Base-by-base conservation (phyloP, 2,329 filamentous ascomycete genomes). In the Blastomyces silverae region DNA sequence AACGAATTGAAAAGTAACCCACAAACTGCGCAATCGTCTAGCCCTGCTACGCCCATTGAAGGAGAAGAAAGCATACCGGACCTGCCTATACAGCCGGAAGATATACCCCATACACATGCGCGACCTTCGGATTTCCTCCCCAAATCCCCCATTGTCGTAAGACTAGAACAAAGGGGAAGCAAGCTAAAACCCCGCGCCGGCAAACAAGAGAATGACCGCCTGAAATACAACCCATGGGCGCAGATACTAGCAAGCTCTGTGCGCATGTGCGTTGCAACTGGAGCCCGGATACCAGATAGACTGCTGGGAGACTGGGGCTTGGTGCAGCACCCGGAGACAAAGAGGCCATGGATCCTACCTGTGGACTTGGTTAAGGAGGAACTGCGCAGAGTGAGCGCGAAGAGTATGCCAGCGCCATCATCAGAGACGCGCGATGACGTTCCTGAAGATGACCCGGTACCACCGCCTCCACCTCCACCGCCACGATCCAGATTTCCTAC, bases 191-290 rank as follows among this genome's bases (percentile, higher is more conserved):
- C 66, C 22, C 68, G 66, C 5, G 64, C 74, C 31, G 69, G 67
- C 31, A 64, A 65, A 55, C 65, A 67, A 3, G 73, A 77, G 53
- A 65, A 69, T 34, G 69, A 73, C 17, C 67, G 71, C 3, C 69
- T 79, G n/a, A 59, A 65, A 39, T 69, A 71, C 20, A 79, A 79
- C 55, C 76, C 77, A 25, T 79, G 77, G 77, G 78, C 78, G 2
- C 64, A 73, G 44, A 74, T 75, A 25, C 72, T 79, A 15, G 75
- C 76, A 22, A 76, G 75, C 2, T 75, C 76, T 0, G 50, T 72
- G 1, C 74, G 78, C 31, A 67, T 72, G 67, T 79, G 78, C 65
- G 37, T 66, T 3, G 57, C 71, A 6, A 77, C 77, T 5, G 69
- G 70, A 1, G 66, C 68, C 10, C 69, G 77, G n/a, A 34, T 78